Conservation (phyloP, 2,329 filamentous ascomycete species). For the Nannizziopsis arthrosporioides region DNA sequence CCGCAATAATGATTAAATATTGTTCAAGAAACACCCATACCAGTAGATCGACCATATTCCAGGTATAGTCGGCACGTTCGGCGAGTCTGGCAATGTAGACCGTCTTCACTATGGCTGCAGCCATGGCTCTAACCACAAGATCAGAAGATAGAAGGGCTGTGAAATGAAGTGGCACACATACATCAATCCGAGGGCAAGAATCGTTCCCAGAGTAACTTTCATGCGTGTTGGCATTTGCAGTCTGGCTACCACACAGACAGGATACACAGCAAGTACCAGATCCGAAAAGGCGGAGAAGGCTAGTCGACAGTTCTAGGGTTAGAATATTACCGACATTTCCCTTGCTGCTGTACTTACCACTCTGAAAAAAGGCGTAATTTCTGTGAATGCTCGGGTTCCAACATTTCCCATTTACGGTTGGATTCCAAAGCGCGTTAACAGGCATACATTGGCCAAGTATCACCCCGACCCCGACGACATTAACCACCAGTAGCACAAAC, state of each 20-base stretch:
- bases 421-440: conserved; percentile 8
- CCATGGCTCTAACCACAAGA: conserved; percentile 4
- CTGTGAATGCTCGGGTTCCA: conserved; percentile 9
- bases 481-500: conserved; percentile 9
- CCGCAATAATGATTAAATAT: conserved; percentile 13
- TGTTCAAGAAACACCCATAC: conserved; percentile 11
- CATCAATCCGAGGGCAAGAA: conserved; percentile 10
- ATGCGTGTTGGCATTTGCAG: conserved; percentile 9
- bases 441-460: conserved; percentile 11
- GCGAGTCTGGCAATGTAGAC: conserved; percentile 7
- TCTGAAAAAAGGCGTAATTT: conserved; percentile 7
- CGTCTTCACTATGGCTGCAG: conserved; percentile 12
- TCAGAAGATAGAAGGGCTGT: not conserved
- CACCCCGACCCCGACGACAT: conserved; percentile 7
- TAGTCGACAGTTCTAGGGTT: not conserved
- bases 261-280: conserved; percentile 11
- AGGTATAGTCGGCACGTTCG: conserved; percentile 11
- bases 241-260: conserved; percentile 8
- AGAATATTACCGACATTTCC: no score
- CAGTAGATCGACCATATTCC: conserved; percentile 8
- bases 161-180: not conserved
- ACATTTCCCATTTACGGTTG: conserved; percentile 6
- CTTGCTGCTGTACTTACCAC: not conserved
- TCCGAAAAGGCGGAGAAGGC: conserved; percentile 12
- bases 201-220: conserved; percentile 4